A percentile compares a stretch with the other conserved stretches of the same genome.
phyloP scores from a whole-genome alignment of 176 grass and related monocot genomes.

The Tillandsia leiboldiana region DNA sequence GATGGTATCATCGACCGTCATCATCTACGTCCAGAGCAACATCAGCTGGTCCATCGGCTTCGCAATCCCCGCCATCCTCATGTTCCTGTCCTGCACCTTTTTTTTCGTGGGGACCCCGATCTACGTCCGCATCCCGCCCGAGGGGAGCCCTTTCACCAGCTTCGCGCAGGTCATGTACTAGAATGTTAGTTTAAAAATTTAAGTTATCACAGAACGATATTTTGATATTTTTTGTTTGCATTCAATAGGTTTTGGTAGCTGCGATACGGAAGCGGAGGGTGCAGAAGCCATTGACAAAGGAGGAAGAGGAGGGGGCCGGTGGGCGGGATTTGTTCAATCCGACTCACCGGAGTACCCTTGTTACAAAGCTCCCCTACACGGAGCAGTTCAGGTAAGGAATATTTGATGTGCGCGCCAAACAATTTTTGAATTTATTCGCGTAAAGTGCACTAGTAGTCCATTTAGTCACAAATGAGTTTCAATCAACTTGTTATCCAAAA shows the following conservation, averaged over 20 bases:
- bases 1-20: constrained; percentile 49
- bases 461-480: neutral
- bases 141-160: constrained; percentile 64
- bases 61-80: constrained; percentile 36
- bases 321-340: constrained; percentile 31
- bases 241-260: constrained; percentile 23
- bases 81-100: constrained; percentile 39
- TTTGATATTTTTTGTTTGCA: no score
- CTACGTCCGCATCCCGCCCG: constrained; percentile 42
- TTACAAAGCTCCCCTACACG: constrained; percentile 49
- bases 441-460: neutral
- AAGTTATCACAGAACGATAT: no score
- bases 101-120: constrained; percentile 50
- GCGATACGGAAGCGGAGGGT: constrained; percentile 36
- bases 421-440: neutral
- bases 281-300: neutral
- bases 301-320: neutral
- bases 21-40: constrained; percentile 78
- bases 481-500: no score
- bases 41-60: constrained; percentile 56
- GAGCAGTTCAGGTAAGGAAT: constrained; percentile 38
- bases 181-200: no score
- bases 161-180: neutral
- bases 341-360: constrained; percentile 42
- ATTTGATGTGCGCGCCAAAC: no score